Conservation (phyloP, 2,329 filamentous ascomycete genomes). For the Zasmidium angulare region DNA sequence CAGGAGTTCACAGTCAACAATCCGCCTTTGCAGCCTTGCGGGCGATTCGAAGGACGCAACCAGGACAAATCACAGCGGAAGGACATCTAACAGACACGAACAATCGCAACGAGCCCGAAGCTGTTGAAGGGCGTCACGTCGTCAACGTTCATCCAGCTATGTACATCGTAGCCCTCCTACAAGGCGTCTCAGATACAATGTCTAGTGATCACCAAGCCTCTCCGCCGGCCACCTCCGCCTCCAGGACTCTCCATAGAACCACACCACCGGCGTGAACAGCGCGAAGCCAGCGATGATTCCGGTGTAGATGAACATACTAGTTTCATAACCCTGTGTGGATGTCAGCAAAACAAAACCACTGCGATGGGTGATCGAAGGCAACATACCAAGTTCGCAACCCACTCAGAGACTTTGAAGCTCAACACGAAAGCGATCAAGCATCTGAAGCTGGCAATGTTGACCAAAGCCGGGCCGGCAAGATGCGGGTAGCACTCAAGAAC, state of each 20-base stretch:
- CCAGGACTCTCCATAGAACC: slow-evolving; percentile 23
- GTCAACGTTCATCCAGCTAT: not conserved
- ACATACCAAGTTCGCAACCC: slow-evolving; percentile 30
- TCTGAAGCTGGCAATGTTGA: slow-evolving; percentile 34
- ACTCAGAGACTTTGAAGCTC: slow-evolving; percentile 29
- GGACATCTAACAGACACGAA: no score
- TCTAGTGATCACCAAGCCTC: not conserved
- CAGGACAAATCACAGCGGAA: not conserved
- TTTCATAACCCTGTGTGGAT: not conserved
- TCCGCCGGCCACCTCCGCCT: slow-evolving; percentile 24
- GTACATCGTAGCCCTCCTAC: not conserved
- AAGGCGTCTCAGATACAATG: not conserved
- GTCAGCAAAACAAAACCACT: not conserved
- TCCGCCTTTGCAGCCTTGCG: not conserved
- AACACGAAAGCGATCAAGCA: slow-evolving; percentile 33
- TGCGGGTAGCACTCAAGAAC: slow-evolving; percentile 35
- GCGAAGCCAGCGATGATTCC: slow-evolving; percentile 27
- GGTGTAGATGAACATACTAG: slow-evolving; percentile 27
- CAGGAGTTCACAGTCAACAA: not conserved
- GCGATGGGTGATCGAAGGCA: slow-evolving; percentile 12
- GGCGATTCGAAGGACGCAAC: no score
- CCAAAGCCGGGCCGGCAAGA: slow-evolving; percentile 32
- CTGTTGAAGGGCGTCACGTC: not conserved
- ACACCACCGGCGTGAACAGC: slow-evolving; percentile 29
- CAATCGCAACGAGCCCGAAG: no score